phyloP scores from a whole-genome alignment of 176 grass and related monocot genomes.

The Juncus effusus region DNA sequence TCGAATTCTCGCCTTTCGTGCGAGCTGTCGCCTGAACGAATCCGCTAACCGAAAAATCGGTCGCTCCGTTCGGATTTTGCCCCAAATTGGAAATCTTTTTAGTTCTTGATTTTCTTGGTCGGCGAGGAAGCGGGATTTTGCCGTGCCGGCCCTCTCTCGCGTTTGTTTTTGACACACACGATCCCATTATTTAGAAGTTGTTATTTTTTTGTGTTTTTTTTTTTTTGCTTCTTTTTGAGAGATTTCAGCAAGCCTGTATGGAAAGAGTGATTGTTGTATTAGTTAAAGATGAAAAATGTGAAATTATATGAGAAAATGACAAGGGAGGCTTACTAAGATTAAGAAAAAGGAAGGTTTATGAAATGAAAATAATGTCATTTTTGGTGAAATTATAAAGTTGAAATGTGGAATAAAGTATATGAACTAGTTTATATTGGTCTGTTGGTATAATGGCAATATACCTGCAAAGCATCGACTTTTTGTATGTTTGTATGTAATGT shows the following conservation, averaged over 20 bases:
- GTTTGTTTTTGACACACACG: constrained; percentile 17
- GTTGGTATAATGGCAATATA: constrained; percentile 25
- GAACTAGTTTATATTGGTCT: constrained; percentile 19
- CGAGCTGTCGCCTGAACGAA: constrained; percentile 45
- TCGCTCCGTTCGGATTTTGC: constrained; percentile 5
- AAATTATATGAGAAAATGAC: too few relatives aligned
- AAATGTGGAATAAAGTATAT: constrained; percentile 5
- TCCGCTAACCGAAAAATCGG: constrained; percentile 62
- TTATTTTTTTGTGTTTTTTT: neutral
- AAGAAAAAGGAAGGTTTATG: neutral
- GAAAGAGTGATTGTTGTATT: neutral
- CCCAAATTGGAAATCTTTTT: constrained; percentile 13
- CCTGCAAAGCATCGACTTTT: too few relatives aligned
- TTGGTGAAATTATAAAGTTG: neutral
- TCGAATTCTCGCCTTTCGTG: constrained; percentile 48
- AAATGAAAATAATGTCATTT: neutral
- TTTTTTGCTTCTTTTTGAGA: neutral
- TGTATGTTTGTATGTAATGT: too few relatives aligned
- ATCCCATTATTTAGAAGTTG: constrained; percentile 14
- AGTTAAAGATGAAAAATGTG: neutral
- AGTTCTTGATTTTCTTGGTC: neutral
- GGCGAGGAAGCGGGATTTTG: constrained; percentile 6
- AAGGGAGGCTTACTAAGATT: neutral
- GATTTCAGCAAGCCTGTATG: constrained; percentile 6
- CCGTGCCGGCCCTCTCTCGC: neutral